Conservation (phyloP, 768 basidiomycete species). For the Suillus occidentalis region DNA sequence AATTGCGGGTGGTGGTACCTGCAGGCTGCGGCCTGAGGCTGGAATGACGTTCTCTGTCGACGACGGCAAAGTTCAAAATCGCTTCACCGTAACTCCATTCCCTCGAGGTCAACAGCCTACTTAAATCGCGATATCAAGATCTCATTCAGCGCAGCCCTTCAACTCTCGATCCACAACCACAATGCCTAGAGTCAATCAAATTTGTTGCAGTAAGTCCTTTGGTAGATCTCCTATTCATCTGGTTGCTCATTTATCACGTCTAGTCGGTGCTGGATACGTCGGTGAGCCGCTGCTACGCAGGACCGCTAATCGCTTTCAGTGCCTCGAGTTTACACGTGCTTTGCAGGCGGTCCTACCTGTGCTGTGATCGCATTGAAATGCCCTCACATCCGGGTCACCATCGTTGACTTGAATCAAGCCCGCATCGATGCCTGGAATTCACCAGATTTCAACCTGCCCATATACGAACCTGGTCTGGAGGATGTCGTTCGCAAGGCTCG, state of each 20-base stretch:
- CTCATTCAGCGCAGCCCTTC: neutral
- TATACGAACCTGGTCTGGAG: conserved; percentile 96
- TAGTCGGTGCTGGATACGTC: conserved; percentile 92
- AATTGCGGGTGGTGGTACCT: neutral
- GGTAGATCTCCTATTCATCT: conserved; percentile 1
- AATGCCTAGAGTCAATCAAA: conserved; percentile 65
- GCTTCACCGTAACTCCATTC: conserved; percentile 3
- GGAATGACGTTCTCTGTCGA: neutral
- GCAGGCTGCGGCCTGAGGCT: no score
- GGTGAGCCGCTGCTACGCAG: conserved; percentile 48
- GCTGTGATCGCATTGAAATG: conserved; percentile 94
- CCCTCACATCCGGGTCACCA: conserved; percentile 91
- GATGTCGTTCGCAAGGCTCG: conserved; percentile 86
- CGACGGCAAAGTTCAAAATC: neutral
- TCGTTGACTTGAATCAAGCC: conserved; percentile 94
- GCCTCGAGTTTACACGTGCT: conserved; percentile 18
- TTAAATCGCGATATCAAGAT: neutral
- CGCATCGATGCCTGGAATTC: conserved; percentile 98
- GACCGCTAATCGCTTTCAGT: conserved; percentile 2
- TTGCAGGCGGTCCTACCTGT: conserved; percentile 87
- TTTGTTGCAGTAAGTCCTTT: conserved; percentile 79
- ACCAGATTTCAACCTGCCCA: conserved; percentile 79
- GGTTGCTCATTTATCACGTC: conserved; percentile 13
- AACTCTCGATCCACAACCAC: neutral
- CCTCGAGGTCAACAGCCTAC: neutral